Conservation (phyloP, 202 grass and related monocot genomes). For the Sporobolus alterniflorus region DNA sequence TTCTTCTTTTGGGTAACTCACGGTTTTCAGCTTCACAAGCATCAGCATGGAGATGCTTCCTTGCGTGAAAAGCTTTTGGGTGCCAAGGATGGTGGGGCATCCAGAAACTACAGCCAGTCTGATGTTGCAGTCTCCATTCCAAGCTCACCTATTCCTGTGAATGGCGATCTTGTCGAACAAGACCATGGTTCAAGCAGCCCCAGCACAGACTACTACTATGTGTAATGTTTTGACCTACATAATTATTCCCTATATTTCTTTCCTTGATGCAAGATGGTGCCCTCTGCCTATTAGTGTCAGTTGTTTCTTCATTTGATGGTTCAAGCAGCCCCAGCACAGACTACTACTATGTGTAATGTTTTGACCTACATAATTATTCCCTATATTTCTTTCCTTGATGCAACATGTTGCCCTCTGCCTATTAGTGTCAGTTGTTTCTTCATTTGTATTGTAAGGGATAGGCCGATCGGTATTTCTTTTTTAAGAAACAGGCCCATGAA, state of each 20-base stretch:
- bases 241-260: constrained; percentile 25
- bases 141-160: constrained; percentile 81
- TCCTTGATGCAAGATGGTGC: constrained; percentile 9
- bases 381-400: constrained; percentile 22
- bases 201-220: constrained; percentile 71
- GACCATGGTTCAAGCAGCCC: constrained; percentile 34
- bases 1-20: not conserved
- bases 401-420: not conserved
- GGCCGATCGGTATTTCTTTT: not conserved
- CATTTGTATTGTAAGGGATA: constrained; percentile 6
- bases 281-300: not conserved
- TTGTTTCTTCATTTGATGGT: constrained; percentile 33
- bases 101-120: constrained; percentile 17
- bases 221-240: constrained; percentile 58
- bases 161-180: constrained; percentile 23
- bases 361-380: constrained; percentile 32
- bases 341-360: constrained; percentile 87
- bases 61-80: constrained; percentile 57
- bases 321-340: constrained; percentile 42
- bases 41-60: constrained; percentile 49
- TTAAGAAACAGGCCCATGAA: not conserved
- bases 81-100: constrained; percentile 25
- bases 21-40: constrained; percentile 46
- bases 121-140: constrained; percentile 36
- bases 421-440: constrained; percentile 2